Base-by-base conservation (phyloP, 331 rosid genomes). In the Telfairia occidentalis region DNA sequence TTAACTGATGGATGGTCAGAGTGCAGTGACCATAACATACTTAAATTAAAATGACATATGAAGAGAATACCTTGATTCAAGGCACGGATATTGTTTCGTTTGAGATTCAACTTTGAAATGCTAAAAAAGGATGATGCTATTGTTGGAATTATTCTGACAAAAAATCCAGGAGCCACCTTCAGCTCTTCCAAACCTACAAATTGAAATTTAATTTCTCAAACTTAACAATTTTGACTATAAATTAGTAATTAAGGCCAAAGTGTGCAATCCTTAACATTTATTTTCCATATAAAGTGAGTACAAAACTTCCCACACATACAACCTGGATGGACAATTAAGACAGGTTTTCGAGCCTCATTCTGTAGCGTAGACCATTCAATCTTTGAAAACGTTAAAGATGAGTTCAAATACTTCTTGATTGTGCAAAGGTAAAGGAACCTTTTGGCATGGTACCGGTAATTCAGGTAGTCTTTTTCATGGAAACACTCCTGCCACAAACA, bases 381-480 rank as follows among this genome's bases (percentile, higher is more conserved):
- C 88, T 84, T 88, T 19, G 71, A 76, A 78, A 91, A 59, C 70
- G 84, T 80, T 18, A 87, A 71, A 80, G 90, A 89, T 5, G 79
- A 80, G 76, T 79, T 85, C 87, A 95, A 76, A 83, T 87, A 83
- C 79, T 79, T 91, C 45, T 88, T 91, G 19, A 95, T 81, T 79
- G 89, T 75, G 79, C 96, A 86, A 7, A 94, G 96, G 84, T 95
- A 95, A 65, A 88, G 87, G 67, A 94, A 90, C 80, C 97, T 86
- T 84, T 91, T 95, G 23, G 87, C 96, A 77, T 91, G 90, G 76
- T 94, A 94, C 57, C 98, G 84, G 74, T 91, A 84, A 87, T 94
- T 94, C 76, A 94, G 85, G 83, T 91, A 94, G 78, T 94, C 98
- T 80, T 94, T 91, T 90, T 89, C 96, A 5, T 80, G 92, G 78